These are phyloP conservation scores for Pyrus pyrifolia DNA, from an alignment of 306 rosid species.

Conservation along the genomic window DNA sequence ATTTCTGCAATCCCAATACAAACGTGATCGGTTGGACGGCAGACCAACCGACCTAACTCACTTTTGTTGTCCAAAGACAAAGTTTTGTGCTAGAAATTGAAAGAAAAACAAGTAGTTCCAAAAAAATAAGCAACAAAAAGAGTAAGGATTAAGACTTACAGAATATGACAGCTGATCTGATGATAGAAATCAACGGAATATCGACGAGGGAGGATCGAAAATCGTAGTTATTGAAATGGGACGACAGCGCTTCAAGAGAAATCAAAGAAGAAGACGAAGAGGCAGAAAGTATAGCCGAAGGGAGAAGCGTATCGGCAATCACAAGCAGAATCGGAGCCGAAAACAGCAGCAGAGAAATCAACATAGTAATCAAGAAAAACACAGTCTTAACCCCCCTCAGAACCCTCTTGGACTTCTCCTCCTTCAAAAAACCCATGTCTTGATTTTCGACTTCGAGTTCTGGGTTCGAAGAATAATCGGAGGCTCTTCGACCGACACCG, in stretches of 20 bases:
- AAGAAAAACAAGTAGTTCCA: background rate
- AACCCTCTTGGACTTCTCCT: constrained; percentile 58
- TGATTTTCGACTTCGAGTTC: background rate
- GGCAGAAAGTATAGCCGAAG: constrained; percentile 75
- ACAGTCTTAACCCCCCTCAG: constrained; percentile 64
- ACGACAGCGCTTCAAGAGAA: constrained; percentile 44
- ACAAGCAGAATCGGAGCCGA: constrained; percentile 78
- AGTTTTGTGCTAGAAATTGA: background rate
- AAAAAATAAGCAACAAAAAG: background rate
- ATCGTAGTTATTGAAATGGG: constrained; percentile 66
- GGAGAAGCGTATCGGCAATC: constrained; percentile 63
- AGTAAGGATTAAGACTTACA: constrained; percentile 42
- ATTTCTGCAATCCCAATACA: too few relatives aligned
- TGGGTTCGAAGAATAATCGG: background rate
- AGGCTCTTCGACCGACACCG: background rate
- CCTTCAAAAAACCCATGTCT: constrained; percentile 71
- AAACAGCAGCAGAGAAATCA: constrained; percentile 65
- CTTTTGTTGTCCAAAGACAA: too few relatives aligned
- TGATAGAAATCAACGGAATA: constrained; percentile 70
- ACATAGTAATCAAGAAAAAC: constrained; percentile 80
- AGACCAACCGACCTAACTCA: too few relatives aligned
- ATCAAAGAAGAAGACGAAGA: constrained; percentile 36
- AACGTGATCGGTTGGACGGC: too few relatives aligned
- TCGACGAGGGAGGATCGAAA: constrained; percentile 79
- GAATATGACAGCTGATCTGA: constrained; percentile 72